These are phyloP conservation scores for Amborella trichopoda DNA, from an alignment of 164 flowering plant species.

Conservation along the genomic window DNA sequence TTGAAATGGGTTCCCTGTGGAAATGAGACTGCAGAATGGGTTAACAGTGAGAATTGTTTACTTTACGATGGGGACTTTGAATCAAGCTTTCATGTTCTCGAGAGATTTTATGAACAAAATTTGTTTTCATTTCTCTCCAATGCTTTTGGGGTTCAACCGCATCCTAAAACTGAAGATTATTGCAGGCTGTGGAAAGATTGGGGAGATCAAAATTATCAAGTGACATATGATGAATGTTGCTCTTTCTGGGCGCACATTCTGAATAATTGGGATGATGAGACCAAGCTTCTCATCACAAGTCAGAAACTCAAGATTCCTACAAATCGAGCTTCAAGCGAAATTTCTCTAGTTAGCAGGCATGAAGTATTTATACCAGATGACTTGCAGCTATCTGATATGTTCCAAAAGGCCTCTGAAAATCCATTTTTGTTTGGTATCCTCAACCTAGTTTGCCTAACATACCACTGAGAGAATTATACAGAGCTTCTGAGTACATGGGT, in stretches of 20 bases:
- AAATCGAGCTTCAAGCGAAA: background rate
- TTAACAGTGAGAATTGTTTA: background rate
- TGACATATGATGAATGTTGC: background rate
- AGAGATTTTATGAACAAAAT: background rate
- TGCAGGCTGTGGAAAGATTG: constrained; percentile 1
- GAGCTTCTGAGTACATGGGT: background rate
- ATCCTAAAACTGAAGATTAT: background rate
- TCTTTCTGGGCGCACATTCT: background rate
- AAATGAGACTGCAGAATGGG: background rate
- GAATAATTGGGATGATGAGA: background rate
- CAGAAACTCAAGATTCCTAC: background rate
- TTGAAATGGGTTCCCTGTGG: constrained; percentile 1
- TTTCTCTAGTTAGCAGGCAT: background rate
- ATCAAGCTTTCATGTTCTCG: background rate
- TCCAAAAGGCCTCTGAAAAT: background rate
- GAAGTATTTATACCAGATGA: background rate
- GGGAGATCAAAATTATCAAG: background rate
- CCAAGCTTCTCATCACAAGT: background rate
- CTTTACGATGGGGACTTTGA: constrained; percentile 3
- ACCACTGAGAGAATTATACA: background rate
- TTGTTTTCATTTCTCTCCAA: background rate
- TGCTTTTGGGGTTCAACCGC: constrained; percentile 3
- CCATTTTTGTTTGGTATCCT: constrained; percentile 4
- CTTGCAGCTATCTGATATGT: background rate
- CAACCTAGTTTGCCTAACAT: background rate